These are phyloP conservation scores for Pseudoturritis turrita DNA, from an alignment of 345 rosid species.

Conservation along the genomic window DNA sequence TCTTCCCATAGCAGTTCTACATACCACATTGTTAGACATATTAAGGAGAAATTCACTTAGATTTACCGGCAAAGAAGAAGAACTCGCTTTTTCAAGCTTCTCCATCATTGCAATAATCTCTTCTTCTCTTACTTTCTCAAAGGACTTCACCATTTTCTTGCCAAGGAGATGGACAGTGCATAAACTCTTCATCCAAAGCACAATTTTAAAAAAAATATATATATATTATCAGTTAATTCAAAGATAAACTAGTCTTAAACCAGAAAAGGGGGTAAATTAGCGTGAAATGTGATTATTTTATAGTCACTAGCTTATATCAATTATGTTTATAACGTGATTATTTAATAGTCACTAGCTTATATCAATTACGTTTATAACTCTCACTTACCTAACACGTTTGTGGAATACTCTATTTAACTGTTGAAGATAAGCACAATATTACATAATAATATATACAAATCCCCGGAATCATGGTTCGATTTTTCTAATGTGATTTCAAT, in stretches of 20 bases:
- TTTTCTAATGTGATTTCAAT: too few relatives aligned
- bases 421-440: too few relatives aligned
- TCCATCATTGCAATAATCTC: conserved; percentile 33
- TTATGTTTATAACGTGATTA: too few relatives aligned
- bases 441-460: too few relatives aligned
- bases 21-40: conserved; percentile 38
- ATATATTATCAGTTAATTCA: background rate
- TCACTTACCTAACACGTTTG: too few relatives aligned
- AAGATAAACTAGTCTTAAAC: background rate
- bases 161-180: conserved; percentile 43
- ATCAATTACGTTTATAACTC: too few relatives aligned
- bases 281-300: too few relatives aligned
- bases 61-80: conserved; percentile 26
- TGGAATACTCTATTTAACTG: too few relatives aligned
- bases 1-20: conserved; percentile 49
- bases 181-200: conserved; percentile 21
- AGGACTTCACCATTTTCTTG: conserved; percentile 39
- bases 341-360: too few relatives aligned
- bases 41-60: conserved; percentile 31
- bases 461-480: too few relatives aligned
- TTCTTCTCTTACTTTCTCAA: conserved; percentile 37
- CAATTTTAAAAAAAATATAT: too few relatives aligned
- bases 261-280: background rate
- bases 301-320: too few relatives aligned
- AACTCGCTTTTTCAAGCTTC: conserved; percentile 21